phyloP scores from a whole-genome alignment of 2,329 filamentous ascomycete species.

The Pseudogymnoascus sp. region DNA sequence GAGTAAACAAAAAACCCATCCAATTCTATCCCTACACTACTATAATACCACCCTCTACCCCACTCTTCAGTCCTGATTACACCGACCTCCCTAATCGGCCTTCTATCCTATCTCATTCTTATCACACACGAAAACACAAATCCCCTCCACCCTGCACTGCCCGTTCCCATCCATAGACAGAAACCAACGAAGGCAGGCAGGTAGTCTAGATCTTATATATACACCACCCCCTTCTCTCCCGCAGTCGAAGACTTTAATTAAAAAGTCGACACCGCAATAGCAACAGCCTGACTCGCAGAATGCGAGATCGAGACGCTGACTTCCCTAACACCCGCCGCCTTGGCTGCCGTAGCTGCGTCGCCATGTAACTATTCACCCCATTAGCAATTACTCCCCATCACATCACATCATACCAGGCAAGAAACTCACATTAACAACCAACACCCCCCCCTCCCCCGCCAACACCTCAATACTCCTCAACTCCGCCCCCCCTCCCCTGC shows the following conservation, averaged over 20 bases:
- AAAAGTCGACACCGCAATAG: conserved; percentile 80
- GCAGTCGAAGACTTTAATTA: conserved; percentile 41
- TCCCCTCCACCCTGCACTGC: too few relatives aligned
- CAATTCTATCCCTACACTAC: neutral
- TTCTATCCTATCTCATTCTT: neutral
- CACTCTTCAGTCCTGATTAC: neutral
- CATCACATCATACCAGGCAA: conserved; percentile 1
- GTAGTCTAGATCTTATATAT: neutral
- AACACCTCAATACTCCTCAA: conserved; percentile 92
- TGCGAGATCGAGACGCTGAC: conserved; percentile 94
- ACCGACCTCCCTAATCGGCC: neutral
- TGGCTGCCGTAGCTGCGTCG: conserved; percentile 73
- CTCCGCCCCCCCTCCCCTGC: conserved; percentile 80
- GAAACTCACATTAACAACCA: conserved; percentile 69
- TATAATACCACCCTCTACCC: neutral
- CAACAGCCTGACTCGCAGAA: conserved; percentile 87
- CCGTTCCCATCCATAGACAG: too few relatives aligned
- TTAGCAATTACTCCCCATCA: neutral
- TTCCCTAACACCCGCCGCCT: conserved; percentile 76
- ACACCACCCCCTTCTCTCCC: neutral
- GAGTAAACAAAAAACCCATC: neutral
- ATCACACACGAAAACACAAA: neutral
- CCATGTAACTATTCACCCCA: conserved; percentile 62
- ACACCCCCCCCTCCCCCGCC: conserved; percentile 72
- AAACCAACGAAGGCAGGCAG: neutral